Conservation (phyloP, 371 early-diverging fungal species). For the Mucor irregularis region DNA sequence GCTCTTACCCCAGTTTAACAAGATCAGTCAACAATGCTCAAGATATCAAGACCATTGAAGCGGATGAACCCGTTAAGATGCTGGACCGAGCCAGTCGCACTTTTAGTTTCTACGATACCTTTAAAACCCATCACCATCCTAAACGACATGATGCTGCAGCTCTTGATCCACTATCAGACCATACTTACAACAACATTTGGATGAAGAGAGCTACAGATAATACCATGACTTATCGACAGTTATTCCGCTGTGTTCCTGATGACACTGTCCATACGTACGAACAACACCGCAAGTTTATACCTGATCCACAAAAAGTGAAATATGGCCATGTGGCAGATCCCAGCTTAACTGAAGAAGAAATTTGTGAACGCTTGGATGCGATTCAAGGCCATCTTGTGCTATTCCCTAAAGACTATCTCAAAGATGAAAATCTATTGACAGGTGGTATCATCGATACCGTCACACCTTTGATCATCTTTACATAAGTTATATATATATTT, state of each 20-base stretch:
- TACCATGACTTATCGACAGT: conserved; percentile 70
- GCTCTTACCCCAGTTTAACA: conserved; percentile 31
- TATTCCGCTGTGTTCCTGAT: conserved; percentile 89
- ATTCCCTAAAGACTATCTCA: conserved; percentile 77
- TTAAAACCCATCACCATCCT: conserved; percentile 16
- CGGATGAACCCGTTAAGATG: conserved; percentile 39
- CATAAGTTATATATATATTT: conserved; percentile 24
- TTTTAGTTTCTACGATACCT: conserved; percentile 40
- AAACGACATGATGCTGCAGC: conserved; percentile 50
- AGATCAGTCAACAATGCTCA: conserved; percentile 22
- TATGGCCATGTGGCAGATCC: conserved; percentile 61
- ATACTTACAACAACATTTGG: conserved; percentile 69
- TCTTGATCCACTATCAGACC: conserved; percentile 75
- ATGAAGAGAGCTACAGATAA: conserved; percentile 64
- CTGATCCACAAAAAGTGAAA: conserved; percentile 45
- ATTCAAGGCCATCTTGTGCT: conserved; percentile 70
- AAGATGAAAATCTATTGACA: conserved; percentile 68
- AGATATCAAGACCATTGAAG: conserved; percentile 32
- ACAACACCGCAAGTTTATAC: conserved; percentile 60
- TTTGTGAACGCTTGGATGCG: conserved; percentile 38
- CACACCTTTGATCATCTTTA: conserved; percentile 62
- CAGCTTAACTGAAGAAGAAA: conserved; percentile 29
- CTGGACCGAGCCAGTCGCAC: conserved; percentile 40
- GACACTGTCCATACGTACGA: conserved; percentile 67
- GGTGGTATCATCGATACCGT: conserved; percentile 54